Evolutionary conservation across 208 protist genomes (phyloP).

Genomic region (Acanthamoeba quina): DNA sequence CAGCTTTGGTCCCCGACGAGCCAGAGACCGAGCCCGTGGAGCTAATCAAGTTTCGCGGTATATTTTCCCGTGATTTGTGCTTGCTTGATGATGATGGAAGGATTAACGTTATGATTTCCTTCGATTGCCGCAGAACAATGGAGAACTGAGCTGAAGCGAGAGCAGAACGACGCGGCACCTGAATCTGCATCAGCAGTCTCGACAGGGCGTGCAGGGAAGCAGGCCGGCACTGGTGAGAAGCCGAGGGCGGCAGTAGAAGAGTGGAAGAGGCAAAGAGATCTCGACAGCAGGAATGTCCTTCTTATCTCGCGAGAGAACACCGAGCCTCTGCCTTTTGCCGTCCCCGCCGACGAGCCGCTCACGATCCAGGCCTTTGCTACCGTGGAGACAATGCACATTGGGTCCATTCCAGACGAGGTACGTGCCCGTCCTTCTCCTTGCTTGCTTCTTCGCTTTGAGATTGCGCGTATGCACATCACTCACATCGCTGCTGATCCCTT

Average conservation of each 20-base stretch:
- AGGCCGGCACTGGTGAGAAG: background rate
- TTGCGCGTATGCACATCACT: background rate
- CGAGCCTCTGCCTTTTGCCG: slow-evolving; percentile 4
- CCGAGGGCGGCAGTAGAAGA: background rate
- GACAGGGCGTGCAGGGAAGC: background rate
- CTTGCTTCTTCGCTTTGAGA: background rate
- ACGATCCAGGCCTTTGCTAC: background rate
- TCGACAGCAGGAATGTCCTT: background rate
- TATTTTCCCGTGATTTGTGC: background rate
- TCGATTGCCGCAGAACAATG: slow-evolving; percentile 12
- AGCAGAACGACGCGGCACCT: background rate
- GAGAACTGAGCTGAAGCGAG: background rate
- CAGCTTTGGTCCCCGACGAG: background rate
- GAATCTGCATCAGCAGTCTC: background rate
- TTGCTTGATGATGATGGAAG: too few species aligned
- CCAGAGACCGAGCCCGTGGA: background rate
- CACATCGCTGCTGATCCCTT: too few species aligned
- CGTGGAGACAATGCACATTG: background rate
- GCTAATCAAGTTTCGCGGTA: background rate
- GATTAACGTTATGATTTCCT: too few species aligned
- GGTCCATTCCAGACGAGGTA: slow-evolving; percentile 6
- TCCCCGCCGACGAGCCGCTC: background rate
- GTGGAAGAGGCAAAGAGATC: slow-evolving; percentile 15
- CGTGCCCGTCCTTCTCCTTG: background rate
- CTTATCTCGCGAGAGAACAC: background rate